Base-by-base conservation (phyloP, 305 asterid genomes). In the Rubia balearica region DNA sequence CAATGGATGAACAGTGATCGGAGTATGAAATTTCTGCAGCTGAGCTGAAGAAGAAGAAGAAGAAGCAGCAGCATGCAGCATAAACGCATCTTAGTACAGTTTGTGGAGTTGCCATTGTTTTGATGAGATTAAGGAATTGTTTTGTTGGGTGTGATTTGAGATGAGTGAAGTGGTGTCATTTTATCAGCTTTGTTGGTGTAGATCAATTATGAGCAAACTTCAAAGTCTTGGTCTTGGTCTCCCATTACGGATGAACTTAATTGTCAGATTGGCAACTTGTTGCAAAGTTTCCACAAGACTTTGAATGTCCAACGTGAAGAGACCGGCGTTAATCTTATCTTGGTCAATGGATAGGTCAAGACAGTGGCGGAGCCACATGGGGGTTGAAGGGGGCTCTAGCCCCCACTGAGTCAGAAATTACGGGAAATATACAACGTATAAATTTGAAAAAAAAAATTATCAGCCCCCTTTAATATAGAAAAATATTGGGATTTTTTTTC, bases 1-100 rank as follows among this genome's bases (percentile, higher is more conserved):
- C 79, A 21, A 78, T 13, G 19, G 86, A 69, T 59, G 82, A 79
- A 67, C 96, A 87, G 12, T 82, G 91, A 40, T 77, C 74, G n/a
- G 17, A 14, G 60, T 86, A 85, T 0, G 85, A 69, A 71, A 73
- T 68, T 19, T 70, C 22, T 45, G 81, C 43, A 67, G 67, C 6
- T 16, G 65, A 61, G 27, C 63, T 49, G 61, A 43, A 21, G 76
- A 68, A 8, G 46, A 65, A 17, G 76, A 73, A 14, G 51, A 57
- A 70, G 66, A 62, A 24, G 65, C 46, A 63, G 46, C 8, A 7
- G 51, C 61, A 71, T 72, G 70, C 60, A 77, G 22, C 61, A 51
- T 17, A 51, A 51, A 17, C 21, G 17, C 21, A 51, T 51, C 57
- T 8, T 51, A 51, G 57, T 17, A 48, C n/a, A 48, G n/a, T 48